Evolutionary conservation across 2,329 filamentous ascomycete species (phyloP).

Genomic region (Ceratocystis diversiconidia): DNA sequence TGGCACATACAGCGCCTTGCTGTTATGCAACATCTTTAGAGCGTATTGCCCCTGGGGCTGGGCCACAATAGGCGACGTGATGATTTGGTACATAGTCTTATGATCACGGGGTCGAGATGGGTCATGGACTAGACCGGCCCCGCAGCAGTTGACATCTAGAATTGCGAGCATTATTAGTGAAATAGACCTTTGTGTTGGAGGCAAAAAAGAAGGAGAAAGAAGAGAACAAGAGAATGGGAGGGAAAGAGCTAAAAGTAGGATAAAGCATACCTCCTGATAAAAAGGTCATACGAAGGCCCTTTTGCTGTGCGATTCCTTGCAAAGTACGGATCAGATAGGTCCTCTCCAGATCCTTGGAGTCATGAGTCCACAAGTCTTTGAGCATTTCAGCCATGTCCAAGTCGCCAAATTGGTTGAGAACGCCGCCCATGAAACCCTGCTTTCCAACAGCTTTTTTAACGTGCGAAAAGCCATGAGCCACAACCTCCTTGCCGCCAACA

Average conservation of each 20-base stretch:
- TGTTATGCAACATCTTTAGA: constrained; percentile 88
- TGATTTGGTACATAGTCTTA: constrained; percentile 99
- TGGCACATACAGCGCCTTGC: constrained; percentile 82
- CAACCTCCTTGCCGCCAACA: constrained; percentile 84
- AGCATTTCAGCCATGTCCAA: constrained; percentile 89
- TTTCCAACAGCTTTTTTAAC: constrained; percentile 97
- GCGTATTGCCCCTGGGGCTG: constrained; percentile 74
- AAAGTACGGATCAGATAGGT: constrained; percentile 94
- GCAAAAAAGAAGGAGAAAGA: not conserved
- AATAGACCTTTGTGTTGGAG: not conserved
- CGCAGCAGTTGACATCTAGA: constrained; percentile 70
- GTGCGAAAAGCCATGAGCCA: constrained; percentile 80
- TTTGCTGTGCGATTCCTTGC: constrained; percentile 88
- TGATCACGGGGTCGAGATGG: constrained; percentile 81
- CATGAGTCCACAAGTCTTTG: constrained; percentile 95
- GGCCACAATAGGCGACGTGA: constrained; percentile 83
- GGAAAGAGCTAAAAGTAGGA: not conserved
- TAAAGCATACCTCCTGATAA: constrained; percentile 58
- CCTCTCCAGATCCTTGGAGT: constrained; percentile 90
- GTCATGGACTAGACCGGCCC: constrained; percentile 88
- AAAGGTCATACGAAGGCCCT: constrained; percentile 93
- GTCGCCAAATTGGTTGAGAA: constrained; percentile 91
- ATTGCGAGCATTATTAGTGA: constrained; percentile 19
- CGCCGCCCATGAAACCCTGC: constrained; percentile 84
- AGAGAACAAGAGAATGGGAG: not conserved